phyloP scores from a whole-genome alignment of 306 rosid species.

The Lathyrus sativus region DNA sequence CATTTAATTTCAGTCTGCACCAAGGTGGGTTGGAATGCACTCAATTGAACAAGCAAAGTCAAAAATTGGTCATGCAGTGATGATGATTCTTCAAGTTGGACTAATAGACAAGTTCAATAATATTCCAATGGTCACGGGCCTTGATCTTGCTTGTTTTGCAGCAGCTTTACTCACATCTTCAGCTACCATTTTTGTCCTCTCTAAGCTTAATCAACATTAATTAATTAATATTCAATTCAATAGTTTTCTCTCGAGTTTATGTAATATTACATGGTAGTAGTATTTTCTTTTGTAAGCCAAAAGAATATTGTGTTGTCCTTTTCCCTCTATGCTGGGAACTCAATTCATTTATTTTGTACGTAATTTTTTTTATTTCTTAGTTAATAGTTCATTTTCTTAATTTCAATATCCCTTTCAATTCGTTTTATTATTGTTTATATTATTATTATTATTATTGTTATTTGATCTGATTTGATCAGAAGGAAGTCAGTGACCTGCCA shows the following conservation, averaged over 20 bases:
- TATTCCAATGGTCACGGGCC: conserved; percentile 44
- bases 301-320: neutral
- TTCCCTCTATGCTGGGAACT: neutral
- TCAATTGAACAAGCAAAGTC: conserved; percentile 46
- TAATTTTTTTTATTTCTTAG: neutral
- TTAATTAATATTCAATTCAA: neutral
- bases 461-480: too few species aligned
- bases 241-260: neutral
- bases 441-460: too few species aligned
- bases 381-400: neutral
- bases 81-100: conserved; percentile 53
- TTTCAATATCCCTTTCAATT: too few species aligned
- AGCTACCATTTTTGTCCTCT: conserved; percentile 49
- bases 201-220: conserved; percentile 32
- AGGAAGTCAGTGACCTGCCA: too few species aligned
- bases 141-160: conserved; percentile 57
- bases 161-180: conserved; percentile 49
- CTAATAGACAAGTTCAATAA: conserved; percentile 49
- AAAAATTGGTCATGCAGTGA: conserved; percentile 53
- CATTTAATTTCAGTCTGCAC: conserved; percentile 35
- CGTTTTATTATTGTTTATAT: too few species aligned
- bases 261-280: neutral
- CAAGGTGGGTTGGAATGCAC: conserved; percentile 42
- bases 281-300: neutral
- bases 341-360: conserved; percentile 27